Evolutionary conservation across 805 yeast genomes (phyloP).

Genomic region (Suhomyces xylopsoci): DNA sequence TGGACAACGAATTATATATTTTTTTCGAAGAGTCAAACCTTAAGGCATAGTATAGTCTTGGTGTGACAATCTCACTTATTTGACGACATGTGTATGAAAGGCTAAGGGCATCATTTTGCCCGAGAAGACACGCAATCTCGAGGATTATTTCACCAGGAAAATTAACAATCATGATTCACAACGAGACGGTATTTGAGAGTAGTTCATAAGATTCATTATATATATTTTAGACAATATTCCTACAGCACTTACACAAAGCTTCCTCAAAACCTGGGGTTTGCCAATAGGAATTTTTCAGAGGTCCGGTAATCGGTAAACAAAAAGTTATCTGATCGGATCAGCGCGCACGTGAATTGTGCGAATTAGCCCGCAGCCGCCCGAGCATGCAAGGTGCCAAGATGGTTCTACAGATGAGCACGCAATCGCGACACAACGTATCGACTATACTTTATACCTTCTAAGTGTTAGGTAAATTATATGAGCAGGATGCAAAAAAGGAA

Average conservation of each 20-base stretch:
- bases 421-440: not conserved
- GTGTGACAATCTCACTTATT: constrained; percentile 3
- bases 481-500: constrained; percentile 3
- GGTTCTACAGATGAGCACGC: not conserved
- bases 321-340: constrained; percentile 12
- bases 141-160: constrained; percentile 10
- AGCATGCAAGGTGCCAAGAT: not conserved
- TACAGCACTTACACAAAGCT: not conserved
- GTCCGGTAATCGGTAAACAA: constrained; percentile 7
- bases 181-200: not conserved
- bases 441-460: not conserved
- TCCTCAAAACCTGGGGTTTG: not conserved
- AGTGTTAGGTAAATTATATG: not conserved
- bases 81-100: constrained; percentile 7
- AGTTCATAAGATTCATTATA: not conserved
- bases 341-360: not conserved
- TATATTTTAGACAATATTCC: not conserved
- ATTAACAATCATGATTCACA: constrained; percentile 1
- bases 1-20: constrained; percentile 1
- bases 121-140: constrained; percentile 6
- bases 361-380: not conserved
- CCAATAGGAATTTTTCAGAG: constrained; percentile 2
- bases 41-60: constrained; percentile 7
- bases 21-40: constrained; percentile 10
- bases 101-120: constrained; percentile 10